Evolutionary conservation across 305 asterid species (phyloP), one percentile per base, ranked within the genome.

Genomic region (Euphrasia arctica): DNA sequence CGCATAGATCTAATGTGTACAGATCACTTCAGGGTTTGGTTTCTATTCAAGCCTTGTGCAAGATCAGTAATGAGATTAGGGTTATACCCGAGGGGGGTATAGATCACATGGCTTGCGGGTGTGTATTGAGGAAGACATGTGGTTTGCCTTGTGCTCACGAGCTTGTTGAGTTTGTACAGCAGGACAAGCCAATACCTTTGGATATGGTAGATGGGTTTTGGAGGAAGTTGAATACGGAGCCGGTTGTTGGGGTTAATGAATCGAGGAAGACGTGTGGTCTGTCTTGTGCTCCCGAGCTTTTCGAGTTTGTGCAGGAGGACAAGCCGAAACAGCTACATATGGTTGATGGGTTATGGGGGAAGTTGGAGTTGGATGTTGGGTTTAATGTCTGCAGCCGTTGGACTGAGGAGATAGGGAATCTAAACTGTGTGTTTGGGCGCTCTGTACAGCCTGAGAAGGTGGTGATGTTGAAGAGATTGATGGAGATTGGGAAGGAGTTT

Each of bases 161-260:
- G 52, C n/a, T n/a, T 48, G 52, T 48, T 0, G 15, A 48, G 52
- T 48, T 48, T 12, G 52, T 48, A 48, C 52, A 13, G 52, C 15
- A 48, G 18, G 18, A n/a, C 52, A 48, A 48, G 52, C 18, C 52
- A 13, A 48, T 48, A 11, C 22, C 52, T 4, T 48, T 49, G 9
- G 25, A 49, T 49, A 4, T 13, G 54, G 25, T 13, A 1, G 54
- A 49, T 49, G 25, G 9, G 25, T 49, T 49, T 5, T 49, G 54
- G 54, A 49, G 25, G 15, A 49, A 49, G 54, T 49, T 49, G 54
- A 14, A 45, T 45, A 49, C 14, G 54, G 54, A 49, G 25, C 54
- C 27, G 11, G 5, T 3, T 11, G 14, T 45, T 12, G 51, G 51
- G 14, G 51, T n/a, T 45, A n/a, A 45, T 11, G 51, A 11, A 9